phyloP scores from a whole-genome alignment of 164 flowering plant species.

The Umbilicus rupestris region DNA sequence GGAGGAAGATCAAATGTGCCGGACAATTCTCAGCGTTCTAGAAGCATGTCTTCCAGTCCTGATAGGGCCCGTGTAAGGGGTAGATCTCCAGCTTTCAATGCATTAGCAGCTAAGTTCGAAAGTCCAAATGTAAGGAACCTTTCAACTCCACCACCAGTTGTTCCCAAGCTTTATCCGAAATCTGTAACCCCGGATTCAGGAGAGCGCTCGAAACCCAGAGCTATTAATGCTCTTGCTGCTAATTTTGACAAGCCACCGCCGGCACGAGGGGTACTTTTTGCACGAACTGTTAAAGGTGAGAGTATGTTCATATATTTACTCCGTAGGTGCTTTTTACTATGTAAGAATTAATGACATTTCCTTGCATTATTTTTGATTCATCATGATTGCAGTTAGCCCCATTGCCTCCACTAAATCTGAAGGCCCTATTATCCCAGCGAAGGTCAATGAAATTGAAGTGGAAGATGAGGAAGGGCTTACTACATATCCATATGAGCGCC shows the following conservation, averaged over 20 bases:
- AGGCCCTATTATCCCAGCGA: conserved; percentile 59
- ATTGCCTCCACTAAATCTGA: conserved; percentile 28
- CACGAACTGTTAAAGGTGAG: conserved; percentile 56
- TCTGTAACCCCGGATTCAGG: conserved; percentile 69
- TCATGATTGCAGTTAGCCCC: not conserved
- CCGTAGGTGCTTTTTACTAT: not conserved
- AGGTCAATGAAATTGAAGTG: conserved; percentile 74
- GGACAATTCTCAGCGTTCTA: conserved; percentile 90
- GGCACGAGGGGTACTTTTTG: conserved; percentile 26
- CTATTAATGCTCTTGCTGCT: conserved; percentile 63
- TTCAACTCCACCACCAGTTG: conserved; percentile 94
- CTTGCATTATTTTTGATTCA: not conserved
- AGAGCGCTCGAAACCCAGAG: conserved; percentile 35
- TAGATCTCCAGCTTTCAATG: conserved; percentile 94
- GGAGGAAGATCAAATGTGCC: conserved; percentile 87
- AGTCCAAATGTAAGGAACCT: conserved; percentile 73
- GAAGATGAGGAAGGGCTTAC: conserved; percentile 85
- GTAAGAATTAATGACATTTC: not conserved
- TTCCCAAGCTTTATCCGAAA: conserved; percentile 81
- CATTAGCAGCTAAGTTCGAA: conserved; percentile 89
- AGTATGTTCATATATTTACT: not conserved
- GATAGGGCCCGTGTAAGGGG: conserved; percentile 96
- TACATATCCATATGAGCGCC: conserved; percentile 72
- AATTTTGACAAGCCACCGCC: conserved; percentile 47
- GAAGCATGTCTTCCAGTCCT: conserved; percentile 97